Base-by-base conservation (phyloP, 768 basidiomycete species). In the Lactifluus echinatus region DNA sequence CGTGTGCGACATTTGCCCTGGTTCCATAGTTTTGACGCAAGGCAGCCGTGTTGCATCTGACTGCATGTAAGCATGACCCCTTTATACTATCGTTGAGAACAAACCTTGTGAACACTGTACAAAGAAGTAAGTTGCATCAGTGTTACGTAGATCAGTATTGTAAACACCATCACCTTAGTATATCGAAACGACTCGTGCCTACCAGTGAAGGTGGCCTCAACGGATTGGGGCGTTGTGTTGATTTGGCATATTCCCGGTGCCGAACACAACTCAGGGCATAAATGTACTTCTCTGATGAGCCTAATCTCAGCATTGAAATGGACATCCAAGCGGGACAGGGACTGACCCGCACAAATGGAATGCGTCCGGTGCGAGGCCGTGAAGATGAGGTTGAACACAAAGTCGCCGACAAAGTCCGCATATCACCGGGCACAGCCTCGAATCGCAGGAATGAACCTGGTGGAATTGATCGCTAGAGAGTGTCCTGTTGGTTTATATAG, bases 181-280 rank as follows among this genome's bases (percentile, higher is more conserved):
- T 80, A 85, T 63, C 80, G 76, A 61, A 83, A 85, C 0, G 78
- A 79, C 59, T 81, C 79, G 48, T 83, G 78, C 55, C 67, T 71
- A 1, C 83, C 84, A 0, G 76, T 78, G 62, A 84, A 84, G 0
- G 81, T 83, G 8, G 81, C 79, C 63, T 83, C 79, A 28, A 84
- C 75, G 0, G 82, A 79, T 54, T 79, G 76, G 1, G 83, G 83
- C 0, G 75, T 70, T 0, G 75, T 81, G 53, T 83, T 76, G 8
- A 84, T 82, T 51, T 82, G 74, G 55, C 83, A 84, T 21, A 77
- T 78, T 6, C 83, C 83, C 0, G 65, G 63, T 0, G 74, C 69
- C 19, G 69, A 62, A 57, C 83, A 84, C 2, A 70, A 39, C 0
- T 71, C 66, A 14, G 64, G 53, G 57, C 82, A 84, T 8, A 71